Conservation (phyloP, 2,329 filamentous ascomycete species). For the Pleurostoma richardsiae region DNA sequence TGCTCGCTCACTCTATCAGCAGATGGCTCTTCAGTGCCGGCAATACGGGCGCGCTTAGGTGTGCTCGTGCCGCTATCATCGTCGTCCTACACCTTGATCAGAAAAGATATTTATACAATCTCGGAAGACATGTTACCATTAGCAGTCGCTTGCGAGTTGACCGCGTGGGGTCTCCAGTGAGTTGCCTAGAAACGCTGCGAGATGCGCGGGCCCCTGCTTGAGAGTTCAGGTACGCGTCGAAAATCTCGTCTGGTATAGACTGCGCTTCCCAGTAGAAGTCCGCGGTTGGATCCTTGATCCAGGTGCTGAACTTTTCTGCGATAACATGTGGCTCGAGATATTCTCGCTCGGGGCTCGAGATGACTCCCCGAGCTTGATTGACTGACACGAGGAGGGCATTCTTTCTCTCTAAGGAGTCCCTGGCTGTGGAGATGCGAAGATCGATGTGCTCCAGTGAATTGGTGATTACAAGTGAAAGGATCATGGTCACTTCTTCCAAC, state of each 20-base stretch:
- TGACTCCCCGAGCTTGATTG: slow-evolving; percentile 26
- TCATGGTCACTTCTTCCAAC: slow-evolving; percentile 26
- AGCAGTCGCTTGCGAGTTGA: slow-evolving; percentile 3
- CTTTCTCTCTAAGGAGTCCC: slow-evolving; percentile 40
- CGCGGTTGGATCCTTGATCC: slow-evolving; percentile 31
- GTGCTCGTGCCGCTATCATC: slow-evolving; percentile 19
- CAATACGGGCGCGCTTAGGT: slow-evolving; percentile 24
- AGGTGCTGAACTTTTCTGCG: slow-evolving; percentile 40
- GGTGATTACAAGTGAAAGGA: slow-evolving; percentile 42
- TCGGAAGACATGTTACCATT: too few species aligned
- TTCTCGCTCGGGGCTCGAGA: slow-evolving; percentile 33
- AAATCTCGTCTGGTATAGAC: slow-evolving; percentile 39
- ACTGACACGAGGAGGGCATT: slow-evolving; percentile 30
- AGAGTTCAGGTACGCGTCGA: slow-evolving; percentile 38
- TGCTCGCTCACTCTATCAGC: slow-evolving; percentile 19
- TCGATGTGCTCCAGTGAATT: slow-evolving; percentile 53
- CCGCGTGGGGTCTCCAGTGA: slow-evolving; percentile 4
- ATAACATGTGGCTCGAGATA: slow-evolving; percentile 37
- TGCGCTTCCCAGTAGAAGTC: slow-evolving; percentile 42
- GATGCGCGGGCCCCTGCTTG: slow-evolving; percentile 23
- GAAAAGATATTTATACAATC: slow-evolving; percentile 11
- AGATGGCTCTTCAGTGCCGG: slow-evolving; percentile 15
- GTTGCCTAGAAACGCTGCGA: slow-evolving; percentile 12
- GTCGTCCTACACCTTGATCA: slow-evolving; percentile 20
- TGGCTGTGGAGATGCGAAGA: slow-evolving; percentile 31